Conservation (phyloP, 2,329 filamentous ascomycete genomes). For the Cladophialophora carrionii region DNA sequence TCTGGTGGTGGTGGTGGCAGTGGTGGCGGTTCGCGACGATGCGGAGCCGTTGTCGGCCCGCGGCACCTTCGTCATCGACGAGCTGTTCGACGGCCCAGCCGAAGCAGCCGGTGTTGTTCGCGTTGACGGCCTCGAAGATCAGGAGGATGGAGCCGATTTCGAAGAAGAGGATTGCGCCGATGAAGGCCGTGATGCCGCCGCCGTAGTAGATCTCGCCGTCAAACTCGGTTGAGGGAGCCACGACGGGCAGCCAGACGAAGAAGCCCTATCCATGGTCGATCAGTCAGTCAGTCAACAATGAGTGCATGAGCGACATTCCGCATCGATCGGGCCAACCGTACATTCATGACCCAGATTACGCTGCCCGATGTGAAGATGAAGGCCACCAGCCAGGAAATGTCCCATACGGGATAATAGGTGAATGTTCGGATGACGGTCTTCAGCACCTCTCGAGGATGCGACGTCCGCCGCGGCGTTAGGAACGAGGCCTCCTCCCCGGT, state of each 20-base stretch:
- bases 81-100: conserved; percentile 67
- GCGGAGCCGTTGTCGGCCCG: conserved; percentile 7
- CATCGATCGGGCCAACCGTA: background rate
- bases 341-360: conserved; percentile 58
- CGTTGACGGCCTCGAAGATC: conserved; percentile 70
- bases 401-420: conserved; percentile 58
- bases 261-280: conserved; percentile 22
- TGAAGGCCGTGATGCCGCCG: conserved; percentile 65
- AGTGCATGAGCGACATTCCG: background rate
- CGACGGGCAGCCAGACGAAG: conserved; percentile 65
- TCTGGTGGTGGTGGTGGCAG: conserved; percentile 35
- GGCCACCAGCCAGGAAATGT: conserved; percentile 61
- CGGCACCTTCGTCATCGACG: conserved; percentile 42
- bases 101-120: conserved; percentile 66
- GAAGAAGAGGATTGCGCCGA: conserved; percentile 72
- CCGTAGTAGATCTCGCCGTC: conserved; percentile 56
- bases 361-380: conserved; percentile 59
- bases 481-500: conserved; percentile 37
- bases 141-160: conserved; percentile 66
- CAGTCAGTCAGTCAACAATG: background rate
- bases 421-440: conserved; percentile 54
- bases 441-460: conserved; percentile 41
- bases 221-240: conserved; percentile 47
- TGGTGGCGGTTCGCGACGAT: conserved; percentile 21
- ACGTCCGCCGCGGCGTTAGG: conserved; percentile 44